These are phyloP conservation scores for Simplicillium aogashimaense DNA, from an alignment of 2,329 filamentous ascomycete genomes.

Conservation along the genomic window DNA sequence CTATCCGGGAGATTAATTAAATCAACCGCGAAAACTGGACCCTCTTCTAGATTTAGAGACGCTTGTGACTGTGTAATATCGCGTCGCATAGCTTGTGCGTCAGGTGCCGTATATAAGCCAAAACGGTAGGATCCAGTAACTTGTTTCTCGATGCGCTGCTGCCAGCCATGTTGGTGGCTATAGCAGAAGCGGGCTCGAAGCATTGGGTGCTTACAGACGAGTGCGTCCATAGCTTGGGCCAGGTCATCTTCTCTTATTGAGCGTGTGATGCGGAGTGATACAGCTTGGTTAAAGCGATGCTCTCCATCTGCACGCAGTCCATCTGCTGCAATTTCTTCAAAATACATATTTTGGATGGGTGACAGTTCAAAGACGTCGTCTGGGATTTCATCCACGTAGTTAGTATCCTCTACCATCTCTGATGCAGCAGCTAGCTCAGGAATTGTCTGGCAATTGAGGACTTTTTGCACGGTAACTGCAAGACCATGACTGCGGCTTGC, in stretches of 20 bases:
- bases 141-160: constrained; percentile 13
- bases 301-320: constrained; percentile 16
- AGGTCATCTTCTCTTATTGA: constrained; percentile 8
- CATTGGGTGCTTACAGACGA: constrained; percentile 23
- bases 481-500: background rate
- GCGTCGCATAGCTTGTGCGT: background rate
- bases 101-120: background rate
- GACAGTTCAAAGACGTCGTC: constrained; percentile 27
- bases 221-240: constrained; percentile 10
- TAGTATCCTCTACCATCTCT: background rate
- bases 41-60: constrained; percentile 7
- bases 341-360: constrained; percentile 33
- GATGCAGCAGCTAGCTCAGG: background rate
- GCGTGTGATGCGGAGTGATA: constrained; percentile 21
- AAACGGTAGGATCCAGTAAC: constrained; percentile 11
- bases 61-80: constrained; percentile 4
- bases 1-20: constrained; percentile 8
- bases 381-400: background rate
- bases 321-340: constrained; percentile 9
- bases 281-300: constrained; percentile 34
- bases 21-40: constrained; percentile 12
- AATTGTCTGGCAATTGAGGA: constrained; percentile 1
- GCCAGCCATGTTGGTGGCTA: constrained; percentile 7
- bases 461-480: background rate
- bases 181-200: constrained; percentile 21